These are phyloP conservation scores for Aspergillus bertholletiae DNA, from an alignment of 495 filamentous ascomycete species.

Conservation along the genomic window DNA sequence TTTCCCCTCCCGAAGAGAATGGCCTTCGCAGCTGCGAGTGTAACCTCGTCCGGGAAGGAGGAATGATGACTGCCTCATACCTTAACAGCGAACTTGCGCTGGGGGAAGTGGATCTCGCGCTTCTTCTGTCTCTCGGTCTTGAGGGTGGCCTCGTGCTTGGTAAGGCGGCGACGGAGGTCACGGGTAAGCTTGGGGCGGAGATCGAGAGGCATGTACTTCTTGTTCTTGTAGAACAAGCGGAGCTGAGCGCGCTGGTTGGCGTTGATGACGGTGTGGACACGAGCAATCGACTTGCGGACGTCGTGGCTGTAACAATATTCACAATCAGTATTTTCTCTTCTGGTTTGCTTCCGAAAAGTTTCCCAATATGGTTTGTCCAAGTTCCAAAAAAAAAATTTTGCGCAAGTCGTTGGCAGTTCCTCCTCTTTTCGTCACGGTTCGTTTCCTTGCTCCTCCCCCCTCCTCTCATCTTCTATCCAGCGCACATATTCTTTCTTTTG, in stretches of 20 bases:
- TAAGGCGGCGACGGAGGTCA: conserved; percentile 88
- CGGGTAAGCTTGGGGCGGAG: conserved; percentile 96
- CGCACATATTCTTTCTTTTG: conserved; percentile 4
- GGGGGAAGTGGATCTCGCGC: conserved; percentile 91
- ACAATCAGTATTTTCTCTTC: conserved; percentile 23
- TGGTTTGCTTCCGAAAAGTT: neutral
- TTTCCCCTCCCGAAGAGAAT: no score
- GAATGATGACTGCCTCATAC: conserved; percentile 45
- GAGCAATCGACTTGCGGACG: conserved; percentile 98
- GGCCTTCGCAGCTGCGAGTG: neutral
- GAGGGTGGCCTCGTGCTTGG: conserved; percentile 77
- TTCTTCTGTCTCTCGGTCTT: conserved; percentile 90
- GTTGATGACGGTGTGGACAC: conserved; percentile 98
- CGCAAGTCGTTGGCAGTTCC: neutral
- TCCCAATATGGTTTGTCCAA: no score
- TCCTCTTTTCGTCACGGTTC: neutral
- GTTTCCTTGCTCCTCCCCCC: neutral
- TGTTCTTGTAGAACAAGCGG: conserved; percentile 98
- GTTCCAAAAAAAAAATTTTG: neutral
- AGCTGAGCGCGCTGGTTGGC: conserved; percentile 96
- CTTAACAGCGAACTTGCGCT: conserved; percentile 98
- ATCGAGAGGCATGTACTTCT: conserved; percentile 97
- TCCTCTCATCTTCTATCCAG: neutral
- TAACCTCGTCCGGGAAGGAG: neutral
- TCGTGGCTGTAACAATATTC: conserved; percentile 69